A percentile compares a stretch with the other conserved stretches of the same genome.
phyloP scores from a whole-genome alignment of 148 eudicot genomes.

The Chenopodium formosanum region DNA sequence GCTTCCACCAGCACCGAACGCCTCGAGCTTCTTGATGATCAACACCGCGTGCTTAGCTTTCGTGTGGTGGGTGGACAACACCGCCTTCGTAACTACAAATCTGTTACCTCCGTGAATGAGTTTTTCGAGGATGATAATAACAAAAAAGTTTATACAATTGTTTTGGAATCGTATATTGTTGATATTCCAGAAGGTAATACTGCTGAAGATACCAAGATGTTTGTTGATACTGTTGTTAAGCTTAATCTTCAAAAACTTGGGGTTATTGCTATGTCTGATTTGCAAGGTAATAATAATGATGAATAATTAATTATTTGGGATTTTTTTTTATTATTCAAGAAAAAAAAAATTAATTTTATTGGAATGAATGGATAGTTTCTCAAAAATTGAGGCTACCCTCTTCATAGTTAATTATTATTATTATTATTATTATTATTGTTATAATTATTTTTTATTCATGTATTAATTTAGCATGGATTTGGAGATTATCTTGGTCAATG shows the following conservation, averaged over 20 bases:
- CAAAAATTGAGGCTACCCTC: neutral
- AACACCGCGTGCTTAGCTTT: constrained; percentile 58
- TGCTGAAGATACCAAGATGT: constrained; percentile 82
- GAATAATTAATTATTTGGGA: constrained; percentile 35
- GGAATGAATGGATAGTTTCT: neutral
- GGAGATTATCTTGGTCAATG: neutral
- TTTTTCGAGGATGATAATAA: constrained; percentile 17
- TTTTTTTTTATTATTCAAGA: neutral
- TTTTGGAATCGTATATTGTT: constrained; percentile 70
- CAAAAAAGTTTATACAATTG: constrained; percentile 44
- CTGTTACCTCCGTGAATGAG: constrained; percentile 78
- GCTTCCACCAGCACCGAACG: constrained; percentile 77
- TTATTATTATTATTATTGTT: too few relatives aligned
- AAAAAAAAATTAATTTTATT: neutral
- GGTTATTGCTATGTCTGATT: constrained; percentile 52
- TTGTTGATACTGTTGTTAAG: constrained; percentile 80
- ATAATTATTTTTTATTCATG: neutral
- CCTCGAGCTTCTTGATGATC: constrained; percentile 68
- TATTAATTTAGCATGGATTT: neutral
- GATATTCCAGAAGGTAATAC: constrained; percentile 85
- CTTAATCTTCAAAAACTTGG: constrained; percentile 80
- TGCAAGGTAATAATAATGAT: constrained; percentile 37
- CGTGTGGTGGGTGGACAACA: constrained; percentile 81
- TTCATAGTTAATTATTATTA: too few relatives aligned
- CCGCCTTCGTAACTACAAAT: constrained; percentile 59